These are phyloP conservation scores for Cryptococcus sp. DNA, from an alignment of 1,284 basidiomycete genomes.

Conservation along the genomic window DNA sequence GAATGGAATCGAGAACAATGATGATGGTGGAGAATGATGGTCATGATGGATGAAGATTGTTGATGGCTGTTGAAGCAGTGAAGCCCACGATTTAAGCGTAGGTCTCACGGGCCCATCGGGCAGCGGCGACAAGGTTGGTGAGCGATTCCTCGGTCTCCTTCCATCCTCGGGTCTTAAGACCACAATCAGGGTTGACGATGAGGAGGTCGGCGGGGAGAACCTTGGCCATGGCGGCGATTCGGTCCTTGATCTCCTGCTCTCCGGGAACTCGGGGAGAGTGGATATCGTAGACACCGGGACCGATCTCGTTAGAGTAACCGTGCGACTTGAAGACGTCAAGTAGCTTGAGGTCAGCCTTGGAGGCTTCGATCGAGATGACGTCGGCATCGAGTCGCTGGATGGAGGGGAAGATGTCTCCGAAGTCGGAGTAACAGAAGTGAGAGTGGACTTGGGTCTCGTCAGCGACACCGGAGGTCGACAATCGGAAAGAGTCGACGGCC, in stretches of 20 bases:
- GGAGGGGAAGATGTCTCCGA: conserved; percentile 96
- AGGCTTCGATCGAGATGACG: conserved; percentile 98
- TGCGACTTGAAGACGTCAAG: conserved; percentile 92
- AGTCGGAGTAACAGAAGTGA: conserved; percentile 73
- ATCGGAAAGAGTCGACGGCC: conserved; percentile 97
- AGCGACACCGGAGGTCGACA: conserved; percentile 87
- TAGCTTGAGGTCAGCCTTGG: conserved; percentile 97
- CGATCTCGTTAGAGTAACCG: conserved; percentile 97
- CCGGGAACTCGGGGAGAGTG: conserved; percentile 98
- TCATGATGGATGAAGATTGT: conserved; percentile 16
- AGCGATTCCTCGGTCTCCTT: conserved; percentile 87
- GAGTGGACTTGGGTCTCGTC: conserved; percentile 93
- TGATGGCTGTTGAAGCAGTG: conserved; percentile 80
- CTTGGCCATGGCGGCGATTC: conserved; percentile 76
- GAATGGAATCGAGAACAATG: not conserved
- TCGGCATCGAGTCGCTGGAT: conserved; percentile 98
- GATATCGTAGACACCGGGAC: conserved; percentile 98
- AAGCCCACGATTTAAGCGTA: conserved; percentile 58
- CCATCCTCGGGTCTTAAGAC: conserved; percentile 87
- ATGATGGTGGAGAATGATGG: conserved; percentile 6
- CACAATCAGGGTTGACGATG: conserved; percentile 88
- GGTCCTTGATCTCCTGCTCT: conserved; percentile 90
- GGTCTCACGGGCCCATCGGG: conserved; percentile 79
- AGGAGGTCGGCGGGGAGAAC: conserved; percentile 74
- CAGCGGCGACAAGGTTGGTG: conserved; percentile 80